These are phyloP conservation scores for Salix udensis DNA, from an alignment of 345 rosid genomes.

Conservation along the genomic window DNA sequence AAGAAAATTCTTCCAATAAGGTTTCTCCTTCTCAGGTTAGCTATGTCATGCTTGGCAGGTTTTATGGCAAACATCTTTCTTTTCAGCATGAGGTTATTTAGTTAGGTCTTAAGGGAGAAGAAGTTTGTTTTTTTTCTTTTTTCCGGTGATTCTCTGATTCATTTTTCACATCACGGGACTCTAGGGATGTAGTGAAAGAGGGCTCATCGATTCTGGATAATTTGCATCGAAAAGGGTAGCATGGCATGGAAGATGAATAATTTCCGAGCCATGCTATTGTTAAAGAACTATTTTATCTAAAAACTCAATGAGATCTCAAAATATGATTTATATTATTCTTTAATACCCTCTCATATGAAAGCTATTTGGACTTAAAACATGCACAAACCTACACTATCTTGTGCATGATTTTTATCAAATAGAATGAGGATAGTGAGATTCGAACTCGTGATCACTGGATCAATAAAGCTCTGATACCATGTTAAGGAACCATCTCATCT, in stretches of 20 bases:
- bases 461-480: too few species aligned
- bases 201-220: background rate
- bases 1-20: constrained; percentile 8
- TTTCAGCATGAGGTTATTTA: background rate
- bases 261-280: background rate
- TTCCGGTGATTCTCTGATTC: background rate
- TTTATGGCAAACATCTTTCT: background rate
- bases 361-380: too few species aligned
- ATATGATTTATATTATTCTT: too few species aligned
- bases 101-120: background rate
- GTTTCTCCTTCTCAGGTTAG: background rate
- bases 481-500: too few species aligned
- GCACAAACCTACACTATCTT: too few species aligned
- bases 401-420: too few species aligned
- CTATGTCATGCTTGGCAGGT: background rate
- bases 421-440: too few species aligned
- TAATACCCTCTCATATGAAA: too few species aligned
- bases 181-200: constrained; percentile 1
- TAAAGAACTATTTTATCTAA: too few species aligned
- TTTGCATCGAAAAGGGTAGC: constrained; percentile 6
- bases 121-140: background rate
- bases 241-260: constrained; percentile 11
- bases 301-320: too few species aligned
- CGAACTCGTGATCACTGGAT: too few species aligned
- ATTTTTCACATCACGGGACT: constrained; percentile 17